Evolutionary conservation across 192 early-diverging fungal species (phyloP).

Genomic region (Coemansia sp.): DNA sequence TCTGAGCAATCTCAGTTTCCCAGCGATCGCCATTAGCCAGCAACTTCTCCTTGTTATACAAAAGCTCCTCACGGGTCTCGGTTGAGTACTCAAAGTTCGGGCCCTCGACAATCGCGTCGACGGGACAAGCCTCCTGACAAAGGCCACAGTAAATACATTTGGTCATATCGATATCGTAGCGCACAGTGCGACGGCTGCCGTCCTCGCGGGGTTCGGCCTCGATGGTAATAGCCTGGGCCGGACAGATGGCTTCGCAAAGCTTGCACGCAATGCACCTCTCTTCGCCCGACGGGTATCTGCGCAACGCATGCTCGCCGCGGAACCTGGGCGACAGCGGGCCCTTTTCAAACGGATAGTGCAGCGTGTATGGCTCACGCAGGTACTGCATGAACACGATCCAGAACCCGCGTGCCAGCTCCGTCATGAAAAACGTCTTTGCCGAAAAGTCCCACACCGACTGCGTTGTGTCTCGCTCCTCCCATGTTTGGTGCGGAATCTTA

Average conservation of each 20-base stretch:
- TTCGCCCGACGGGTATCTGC: constrained; percentile 94
- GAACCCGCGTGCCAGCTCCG: constrained; percentile 89
- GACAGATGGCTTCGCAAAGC: constrained; percentile 96
- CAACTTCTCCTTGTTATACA: constrained; percentile 98
- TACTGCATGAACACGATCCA: constrained; percentile 90
- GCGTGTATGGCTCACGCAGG: constrained; percentile 94
- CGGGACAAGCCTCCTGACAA: constrained; percentile 95
- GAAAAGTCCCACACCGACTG: constrained; percentile 59
- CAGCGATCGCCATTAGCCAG: constrained; percentile 97
- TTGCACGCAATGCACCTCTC: constrained; percentile 99
- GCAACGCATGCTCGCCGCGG: constrained; percentile 94
- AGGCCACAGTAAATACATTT: constrained; percentile 98
- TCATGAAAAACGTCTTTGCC: constrained; percentile 83
- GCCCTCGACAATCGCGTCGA: constrained; percentile 97
- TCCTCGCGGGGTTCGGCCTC: constrained; percentile 96
- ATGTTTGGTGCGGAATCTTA: constrained; percentile 44
- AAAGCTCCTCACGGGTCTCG: constrained; percentile 95
- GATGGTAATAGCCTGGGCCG: constrained; percentile 97
- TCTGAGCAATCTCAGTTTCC: constrained; percentile 89
- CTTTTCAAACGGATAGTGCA: constrained; percentile 96
- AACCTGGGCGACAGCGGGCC: constrained; percentile 90
- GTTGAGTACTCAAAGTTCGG: constrained; percentile 97
- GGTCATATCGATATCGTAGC: constrained; percentile 99
- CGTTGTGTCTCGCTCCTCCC: constrained; percentile 49
- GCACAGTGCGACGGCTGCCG: constrained; percentile 88